Evolutionary conservation across 2,329 filamentous ascomycete genomes (phyloP), one percentile per base, ranked within the genome.

Genomic region (Trichoderma sp.): DNA sequence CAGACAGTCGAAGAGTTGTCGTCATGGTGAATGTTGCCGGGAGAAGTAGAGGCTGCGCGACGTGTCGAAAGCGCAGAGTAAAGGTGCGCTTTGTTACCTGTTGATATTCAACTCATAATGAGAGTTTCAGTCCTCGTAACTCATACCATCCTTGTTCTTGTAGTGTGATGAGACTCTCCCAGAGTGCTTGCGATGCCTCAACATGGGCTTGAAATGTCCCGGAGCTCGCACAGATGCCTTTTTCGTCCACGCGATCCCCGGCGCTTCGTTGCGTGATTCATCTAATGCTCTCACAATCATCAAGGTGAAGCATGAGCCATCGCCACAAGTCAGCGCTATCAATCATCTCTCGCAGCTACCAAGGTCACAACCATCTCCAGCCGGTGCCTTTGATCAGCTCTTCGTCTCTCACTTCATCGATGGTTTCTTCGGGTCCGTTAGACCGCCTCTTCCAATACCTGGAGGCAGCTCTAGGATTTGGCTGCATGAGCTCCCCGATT

Each of bases 21-120:
- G 24, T 9, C 63, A 77, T 78, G 77, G 77, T 78, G 24, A 78
- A 78, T 62, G 71, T 78, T 33, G 45, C 77, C n/a, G 77, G 77
- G 6, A 71, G 76, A 72, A 78, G 77, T 71, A 78, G 67, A 74
- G 77, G 77, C 21, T 78, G 77, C 53, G 77, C 73, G 31, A 75
- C 65, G 2, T 78, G 77, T 65, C 77, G 77, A 18, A 53, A 50
- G 16, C 73, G 73, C 29, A 78, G 75, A 50, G 74, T 78, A 27
- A 78, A 78, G 75, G 77, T 77, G 45, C 38, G 53, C 35, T 27
- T 27, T 18, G 18, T 18, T 18, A 3, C 41, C 18, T 27, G 5
- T 35, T 63, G 18, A 21, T 4, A 53, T 53, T 53, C 45, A 53
- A 53, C n/a, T 2, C 45, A 53, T 21, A 21, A 62, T 62, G 29